These are phyloP conservation scores for Lachnellula hyalina DNA, from an alignment of 2,329 filamentous ascomycete species.

Conservation along the genomic window DNA sequence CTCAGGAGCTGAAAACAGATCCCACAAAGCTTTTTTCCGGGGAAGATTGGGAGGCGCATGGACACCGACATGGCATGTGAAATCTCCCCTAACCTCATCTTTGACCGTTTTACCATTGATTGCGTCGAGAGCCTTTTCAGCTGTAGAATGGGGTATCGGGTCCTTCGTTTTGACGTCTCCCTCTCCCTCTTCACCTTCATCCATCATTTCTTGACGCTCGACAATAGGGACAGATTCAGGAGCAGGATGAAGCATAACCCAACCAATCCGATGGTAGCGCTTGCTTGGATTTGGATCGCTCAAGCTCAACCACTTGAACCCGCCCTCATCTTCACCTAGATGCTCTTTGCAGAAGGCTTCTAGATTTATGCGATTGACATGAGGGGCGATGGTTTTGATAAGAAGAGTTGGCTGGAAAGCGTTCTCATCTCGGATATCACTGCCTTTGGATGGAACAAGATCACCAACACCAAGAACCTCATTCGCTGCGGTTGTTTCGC, in stretches of 20 bases:
- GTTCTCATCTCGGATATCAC: constrained; percentile 84
- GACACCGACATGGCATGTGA: constrained; percentile 94
- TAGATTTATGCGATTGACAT: constrained; percentile 87
- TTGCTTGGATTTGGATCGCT: constrained; percentile 97
- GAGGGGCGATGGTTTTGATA: constrained; percentile 97
- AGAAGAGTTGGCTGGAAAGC: constrained; percentile 85
- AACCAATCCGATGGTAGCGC: constrained; percentile 94
- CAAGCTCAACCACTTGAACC: constrained; percentile 92
- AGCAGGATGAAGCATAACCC: constrained; percentile 89
- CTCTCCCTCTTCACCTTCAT: constrained; percentile 55
- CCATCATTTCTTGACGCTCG: constrained; percentile 67
- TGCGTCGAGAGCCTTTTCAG: constrained; percentile 85
- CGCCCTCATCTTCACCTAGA: constrained; percentile 82
- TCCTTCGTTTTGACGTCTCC: constrained; percentile 47
- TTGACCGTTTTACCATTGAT: constrained; percentile 97
- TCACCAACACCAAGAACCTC: constrained; percentile 92
- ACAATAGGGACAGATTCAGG: constrained; percentile 59
- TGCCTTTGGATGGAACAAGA: constrained; percentile 74
- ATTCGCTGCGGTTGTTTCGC: constrained; percentile 84
- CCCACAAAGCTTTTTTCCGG: constrained; percentile 93
- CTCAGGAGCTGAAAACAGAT: constrained; percentile 90
- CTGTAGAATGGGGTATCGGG: constrained; percentile 49
- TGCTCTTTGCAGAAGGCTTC: constrained; percentile 94
- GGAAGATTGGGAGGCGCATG: constrained; percentile 83
- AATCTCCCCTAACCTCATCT: constrained; percentile 88